phyloP scores from a whole-genome alignment of 2,329 filamentous ascomycete genomes.

The Ophiocordyceps camponoti-saundersi region DNA sequence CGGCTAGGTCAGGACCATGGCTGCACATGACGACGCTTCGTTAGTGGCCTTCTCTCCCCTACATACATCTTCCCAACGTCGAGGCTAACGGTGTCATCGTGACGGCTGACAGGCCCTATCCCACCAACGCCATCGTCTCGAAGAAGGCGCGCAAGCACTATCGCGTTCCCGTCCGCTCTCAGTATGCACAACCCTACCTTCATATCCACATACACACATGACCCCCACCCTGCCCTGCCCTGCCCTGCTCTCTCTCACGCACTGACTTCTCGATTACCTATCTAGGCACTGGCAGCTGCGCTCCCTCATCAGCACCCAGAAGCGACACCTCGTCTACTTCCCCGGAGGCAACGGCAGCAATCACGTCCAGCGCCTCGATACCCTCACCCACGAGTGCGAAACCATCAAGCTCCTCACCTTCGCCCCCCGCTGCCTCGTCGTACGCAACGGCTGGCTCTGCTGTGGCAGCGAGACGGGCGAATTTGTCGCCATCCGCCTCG shows the following conservation, averaged over 20 bases:
- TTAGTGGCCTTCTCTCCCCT: slow-evolving; percentile 14
- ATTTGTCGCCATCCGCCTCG: slow-evolving; percentile 62
- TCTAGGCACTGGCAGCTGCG: slow-evolving; percentile 73
- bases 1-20: slow-evolving; percentile 21
- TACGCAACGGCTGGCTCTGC: slow-evolving; percentile 74
- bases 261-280: not conserved
- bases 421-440: slow-evolving; percentile 72
- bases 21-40: slow-evolving; percentile 35
- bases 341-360: slow-evolving; percentile 54
- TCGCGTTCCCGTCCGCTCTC: slow-evolving; percentile 45
- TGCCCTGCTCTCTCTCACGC: too few species aligned
- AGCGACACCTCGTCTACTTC: slow-evolving; percentile 68
- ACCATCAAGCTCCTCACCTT: slow-evolving; percentile 56
- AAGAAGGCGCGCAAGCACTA: slow-evolving; percentile 48
- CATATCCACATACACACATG: not conserved
- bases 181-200: slow-evolving; percentile 32
- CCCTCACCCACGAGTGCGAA: slow-evolving; percentile 52
- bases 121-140: slow-evolving; percentile 48
- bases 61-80: not conserved
- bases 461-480: slow-evolving; percentile 80
- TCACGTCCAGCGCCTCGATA: slow-evolving; percentile 50
- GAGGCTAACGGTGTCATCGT: slow-evolving; percentile 1
- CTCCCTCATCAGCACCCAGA: slow-evolving; percentile 71
- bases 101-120: slow-evolving; percentile 34
- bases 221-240: not conserved